Conservation (phyloP, 2,329 filamentous ascomycete species). For the Mariannaea elegans region DNA sequence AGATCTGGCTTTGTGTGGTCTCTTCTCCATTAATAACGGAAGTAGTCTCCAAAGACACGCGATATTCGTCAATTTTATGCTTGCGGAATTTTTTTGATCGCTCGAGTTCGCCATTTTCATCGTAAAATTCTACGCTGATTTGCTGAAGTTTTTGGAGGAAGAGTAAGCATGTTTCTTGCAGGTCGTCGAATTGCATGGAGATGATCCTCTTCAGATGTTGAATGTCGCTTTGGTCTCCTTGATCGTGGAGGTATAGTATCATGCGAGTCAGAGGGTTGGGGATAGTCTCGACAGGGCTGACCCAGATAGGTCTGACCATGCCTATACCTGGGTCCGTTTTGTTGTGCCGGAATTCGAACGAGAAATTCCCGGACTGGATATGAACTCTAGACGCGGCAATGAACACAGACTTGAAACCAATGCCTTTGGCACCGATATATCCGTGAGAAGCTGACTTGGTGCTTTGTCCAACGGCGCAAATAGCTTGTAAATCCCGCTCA, state of each 20-base stretch:
- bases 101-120: background rate
- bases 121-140: slow-evolving; percentile 19
- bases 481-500: slow-evolving; percentile 15
- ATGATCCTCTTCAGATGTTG: slow-evolving; percentile 3
- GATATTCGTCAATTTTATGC: slow-evolving; percentile 4
- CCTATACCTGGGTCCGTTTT: slow-evolving; percentile 20
- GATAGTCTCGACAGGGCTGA: background rate
- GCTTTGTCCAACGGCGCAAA: slow-evolving; percentile 27
- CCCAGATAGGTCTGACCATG: slow-evolving; percentile 28
- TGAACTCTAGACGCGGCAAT: slow-evolving; percentile 23
- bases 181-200: slow-evolving; percentile 16
- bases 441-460: slow-evolving; percentile 26
- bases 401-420: slow-evolving; percentile 31
- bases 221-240: slow-evolving; percentile 12
- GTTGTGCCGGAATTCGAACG: slow-evolving; percentile 24
- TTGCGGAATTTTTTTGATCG: slow-evolving; percentile 16
- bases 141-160: slow-evolving; percentile 24
- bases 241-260: slow-evolving; percentile 22
- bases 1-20: background rate
- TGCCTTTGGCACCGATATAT: slow-evolving; percentile 29
- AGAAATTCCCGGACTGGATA: slow-evolving; percentile 30
- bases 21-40: background rate
- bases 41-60: slow-evolving; percentile 13
- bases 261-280: slow-evolving; percentile 21
- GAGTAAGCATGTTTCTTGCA: slow-evolving; percentile 17